Conservation (phyloP, 306 rosid species). For the Dryas octopetala region DNA sequence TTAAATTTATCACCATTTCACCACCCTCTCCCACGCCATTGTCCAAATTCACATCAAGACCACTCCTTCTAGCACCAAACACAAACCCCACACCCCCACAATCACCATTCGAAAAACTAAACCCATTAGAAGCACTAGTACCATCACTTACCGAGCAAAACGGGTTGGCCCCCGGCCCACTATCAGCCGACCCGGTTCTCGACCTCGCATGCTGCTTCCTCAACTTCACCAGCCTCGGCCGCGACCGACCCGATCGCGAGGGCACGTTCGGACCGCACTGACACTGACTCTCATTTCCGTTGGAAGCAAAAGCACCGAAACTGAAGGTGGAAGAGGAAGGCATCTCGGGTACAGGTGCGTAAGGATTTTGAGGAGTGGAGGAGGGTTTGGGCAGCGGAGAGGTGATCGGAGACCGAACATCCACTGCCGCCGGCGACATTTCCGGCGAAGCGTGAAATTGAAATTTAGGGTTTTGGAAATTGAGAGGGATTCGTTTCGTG, state of each 20-base stretch:
- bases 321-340: constrained; percentile 27
- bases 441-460: neutral
- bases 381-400: constrained; percentile 23
- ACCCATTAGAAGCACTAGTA: constrained; percentile 18
- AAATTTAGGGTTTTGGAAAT: constrained; percentile 38
- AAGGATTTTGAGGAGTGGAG: constrained; percentile 22
- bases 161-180: constrained; percentile 41
- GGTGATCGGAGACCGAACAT: constrained; percentile 42
- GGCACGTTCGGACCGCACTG: constrained; percentile 16
- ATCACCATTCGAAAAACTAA: constrained; percentile 13
- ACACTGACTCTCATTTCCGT: constrained; percentile 14
- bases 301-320: constrained; percentile 21
- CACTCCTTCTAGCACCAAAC: constrained; percentile 10
- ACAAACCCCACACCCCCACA: constrained; percentile 15
- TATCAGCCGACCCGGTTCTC: constrained; percentile 31
- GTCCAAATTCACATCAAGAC: constrained; percentile 28
- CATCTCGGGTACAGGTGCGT: constrained; percentile 26
- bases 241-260: constrained; percentile 31
- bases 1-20: constrained; percentile 14
- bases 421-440: constrained; percentile 59
- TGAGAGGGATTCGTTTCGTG: neutral
- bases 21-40: constrained; percentile 13
- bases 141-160: constrained; percentile 37
- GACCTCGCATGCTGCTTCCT: constrained; percentile 65
- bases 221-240: constrained; percentile 61